These are phyloP conservation scores for Cryptococcus depauperatus DNA, from an alignment of 1,284 basidiomycete species.

Conservation along the genomic window DNA sequence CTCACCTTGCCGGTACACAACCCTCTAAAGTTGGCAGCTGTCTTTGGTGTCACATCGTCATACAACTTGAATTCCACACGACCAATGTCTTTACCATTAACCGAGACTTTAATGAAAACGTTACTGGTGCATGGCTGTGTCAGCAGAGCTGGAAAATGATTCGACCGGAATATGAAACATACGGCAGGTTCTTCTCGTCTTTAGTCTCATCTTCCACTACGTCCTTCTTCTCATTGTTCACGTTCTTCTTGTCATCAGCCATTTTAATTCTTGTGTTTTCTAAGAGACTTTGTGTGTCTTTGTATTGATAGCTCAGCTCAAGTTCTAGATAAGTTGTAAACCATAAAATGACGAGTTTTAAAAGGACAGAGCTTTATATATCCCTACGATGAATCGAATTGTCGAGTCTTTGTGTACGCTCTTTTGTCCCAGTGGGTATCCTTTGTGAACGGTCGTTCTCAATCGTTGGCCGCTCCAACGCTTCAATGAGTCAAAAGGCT, in stretches of 20 bases:
- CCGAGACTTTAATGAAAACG: neutral
- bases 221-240: conserved; percentile 2
- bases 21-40: conserved; percentile 53
- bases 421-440: too few species aligned
- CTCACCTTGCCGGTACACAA: conserved; percentile 50
- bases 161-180: neutral
- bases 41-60: conserved; percentile 39
- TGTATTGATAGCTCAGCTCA: too few species aligned
- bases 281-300: too few species aligned
- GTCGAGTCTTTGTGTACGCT: too few species aligned
- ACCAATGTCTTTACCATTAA: conserved; percentile 30
- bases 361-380: too few species aligned
- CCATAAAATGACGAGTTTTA: too few species aligned
- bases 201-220: neutral
- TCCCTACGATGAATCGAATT: too few species aligned
- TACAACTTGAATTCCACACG: conserved; percentile 47
- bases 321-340: too few species aligned
- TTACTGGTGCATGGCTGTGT: too few species aligned
- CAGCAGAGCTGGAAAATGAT: neutral
- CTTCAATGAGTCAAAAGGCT: too few species aligned
- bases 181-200: neutral
- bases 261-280: neutral
- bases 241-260: neutral
- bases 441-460: too few species aligned
- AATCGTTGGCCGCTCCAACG: too few species aligned